These are phyloP conservation scores for Tylopilus orsonianus DNA, from an alignment of 1,284 basidiomycete species.

Conservation along the genomic window DNA sequence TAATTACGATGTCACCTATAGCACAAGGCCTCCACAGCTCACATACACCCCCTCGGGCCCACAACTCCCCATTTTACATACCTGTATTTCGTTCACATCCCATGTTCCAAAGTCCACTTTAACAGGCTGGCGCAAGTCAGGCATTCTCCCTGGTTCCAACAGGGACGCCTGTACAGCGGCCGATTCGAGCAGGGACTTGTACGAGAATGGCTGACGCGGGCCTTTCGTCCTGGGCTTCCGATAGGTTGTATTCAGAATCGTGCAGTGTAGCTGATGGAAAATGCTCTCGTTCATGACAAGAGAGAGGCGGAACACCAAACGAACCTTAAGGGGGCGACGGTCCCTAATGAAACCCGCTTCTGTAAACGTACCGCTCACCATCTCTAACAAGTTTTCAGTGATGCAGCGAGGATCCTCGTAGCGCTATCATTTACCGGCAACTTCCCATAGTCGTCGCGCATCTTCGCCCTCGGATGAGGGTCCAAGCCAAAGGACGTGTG, in stretches of 20 bases:
- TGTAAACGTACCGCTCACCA: constrained; percentile 44
- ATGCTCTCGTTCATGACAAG: not conserved
- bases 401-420: constrained; percentile 30
- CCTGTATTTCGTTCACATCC: constrained; percentile 33
- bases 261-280: constrained; percentile 61
- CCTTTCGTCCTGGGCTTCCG: constrained; percentile 42
- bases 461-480: constrained; percentile 36
- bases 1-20: constrained; percentile 11
- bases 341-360: constrained; percentile 52
- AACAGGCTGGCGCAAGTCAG: constrained; percentile 16
- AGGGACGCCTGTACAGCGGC: constrained; percentile 20
- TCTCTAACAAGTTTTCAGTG: constrained; percentile 35
- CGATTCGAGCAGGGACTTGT: constrained; percentile 42
- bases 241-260: constrained; percentile 60
- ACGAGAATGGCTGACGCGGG: constrained; percentile 47
- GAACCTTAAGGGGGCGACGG: constrained; percentile 58
- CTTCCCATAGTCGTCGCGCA: constrained; percentile 32
- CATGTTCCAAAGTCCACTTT: constrained; percentile 31
- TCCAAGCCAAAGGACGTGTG: constrained; percentile 60
- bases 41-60: constrained; percentile 35
- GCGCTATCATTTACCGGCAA: constrained; percentile 42
- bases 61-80: constrained; percentile 38
- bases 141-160: constrained; percentile 1
- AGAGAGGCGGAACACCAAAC: constrained; percentile 10
- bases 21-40: constrained; percentile 29